Percentiles rank a stretch among this genome's conserved stretches.
These are phyloP conservation scores for Aspergillus candidus DNA, from an alignment of 2,329 filamentous ascomycete species.

Conservation along the genomic window DNA sequence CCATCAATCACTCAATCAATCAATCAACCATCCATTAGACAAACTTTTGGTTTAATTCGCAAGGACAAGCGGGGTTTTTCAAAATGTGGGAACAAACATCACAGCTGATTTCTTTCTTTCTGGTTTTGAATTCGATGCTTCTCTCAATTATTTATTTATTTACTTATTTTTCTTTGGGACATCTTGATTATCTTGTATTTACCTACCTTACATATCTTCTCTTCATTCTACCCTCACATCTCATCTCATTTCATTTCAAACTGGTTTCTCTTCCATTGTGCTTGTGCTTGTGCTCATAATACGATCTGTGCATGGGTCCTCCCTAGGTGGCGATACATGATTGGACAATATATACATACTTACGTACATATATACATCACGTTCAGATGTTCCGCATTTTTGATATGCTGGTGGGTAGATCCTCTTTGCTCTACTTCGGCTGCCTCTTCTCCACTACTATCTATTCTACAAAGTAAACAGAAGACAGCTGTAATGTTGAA, in stretches of 20 bases:
- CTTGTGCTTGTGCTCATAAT: too few species aligned
- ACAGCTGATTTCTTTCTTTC: conserved; percentile 1
- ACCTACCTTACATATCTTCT: background rate
- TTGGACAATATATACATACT: too few species aligned
- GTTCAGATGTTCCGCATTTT: too few species aligned
- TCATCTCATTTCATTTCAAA: background rate
- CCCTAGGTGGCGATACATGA: too few species aligned
- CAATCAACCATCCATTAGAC: conserved; percentile 10
- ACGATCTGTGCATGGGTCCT: too few species aligned
- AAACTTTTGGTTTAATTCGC: conserved; percentile 8
- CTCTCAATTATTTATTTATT: background rate
- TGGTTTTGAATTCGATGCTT: background rate
- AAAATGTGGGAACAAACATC: conserved; percentile 1
- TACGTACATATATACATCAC: too few species aligned
- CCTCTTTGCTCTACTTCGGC: too few species aligned
- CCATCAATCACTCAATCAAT: background rate
- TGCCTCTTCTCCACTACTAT: too few species aligned
- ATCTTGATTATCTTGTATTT: conserved; percentile 1
- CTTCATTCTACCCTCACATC: background rate
- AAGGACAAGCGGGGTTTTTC: background rate
- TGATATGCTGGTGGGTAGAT: too few species aligned
- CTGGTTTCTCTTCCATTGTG: background rate
- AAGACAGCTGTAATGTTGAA: too few species aligned
- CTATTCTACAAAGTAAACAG: too few species aligned
- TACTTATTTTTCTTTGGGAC: background rate